Percentiles rank a stretch among this genome's conserved stretches.
These are phyloP conservation scores for Thelonectria discophora DNA, from an alignment of 2,329 filamentous ascomycete species.

Conservation along the genomic window DNA sequence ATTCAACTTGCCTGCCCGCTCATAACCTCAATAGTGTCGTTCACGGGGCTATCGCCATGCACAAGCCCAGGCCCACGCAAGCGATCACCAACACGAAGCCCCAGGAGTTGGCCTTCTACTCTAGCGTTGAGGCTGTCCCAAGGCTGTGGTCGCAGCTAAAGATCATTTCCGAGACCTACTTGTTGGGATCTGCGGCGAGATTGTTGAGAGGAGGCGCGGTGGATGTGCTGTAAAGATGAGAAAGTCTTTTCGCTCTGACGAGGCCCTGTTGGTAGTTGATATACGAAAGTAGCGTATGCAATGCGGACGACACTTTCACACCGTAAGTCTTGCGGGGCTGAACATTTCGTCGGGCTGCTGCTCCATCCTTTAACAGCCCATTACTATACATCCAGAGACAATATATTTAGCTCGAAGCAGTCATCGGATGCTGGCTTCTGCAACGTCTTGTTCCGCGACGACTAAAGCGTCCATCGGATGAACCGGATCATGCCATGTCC, in stretches of 20 bases:
- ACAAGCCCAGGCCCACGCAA: too few relatives aligned
- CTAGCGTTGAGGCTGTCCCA: not conserved
- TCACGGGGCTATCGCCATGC: not conserved
- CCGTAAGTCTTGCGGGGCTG: constrained; percentile 28
- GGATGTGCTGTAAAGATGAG: constrained; percentile 9
- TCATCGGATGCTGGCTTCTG: too few relatives aligned
- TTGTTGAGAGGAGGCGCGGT: constrained; percentile 6
- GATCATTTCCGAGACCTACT: not conserved
- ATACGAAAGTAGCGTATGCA: constrained; percentile 2
- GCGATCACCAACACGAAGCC: not conserved
- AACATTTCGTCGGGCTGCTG: constrained; percentile 18
- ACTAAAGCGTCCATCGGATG: too few relatives aligned
- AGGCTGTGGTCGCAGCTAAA: not conserved
- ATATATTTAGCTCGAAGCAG: constrained; percentile 1
- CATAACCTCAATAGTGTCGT: not conserved
- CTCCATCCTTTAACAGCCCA: constrained; percentile 21
- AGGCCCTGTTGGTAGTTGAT: constrained; percentile 37
- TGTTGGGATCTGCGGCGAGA: not conserved
- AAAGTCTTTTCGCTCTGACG: not conserved
- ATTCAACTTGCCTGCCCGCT: too few relatives aligned
- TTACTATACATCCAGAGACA: constrained; percentile 2
- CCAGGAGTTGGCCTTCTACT: constrained; percentile 10
- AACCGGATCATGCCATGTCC: not conserved
- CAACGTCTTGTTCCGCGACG: too few relatives aligned
- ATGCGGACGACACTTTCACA: constrained; percentile 34